These are phyloP conservation scores for Sarocladiaceae sp. DNA, from an alignment of 2,329 filamentous ascomycete species.

Conservation along the genomic window DNA sequence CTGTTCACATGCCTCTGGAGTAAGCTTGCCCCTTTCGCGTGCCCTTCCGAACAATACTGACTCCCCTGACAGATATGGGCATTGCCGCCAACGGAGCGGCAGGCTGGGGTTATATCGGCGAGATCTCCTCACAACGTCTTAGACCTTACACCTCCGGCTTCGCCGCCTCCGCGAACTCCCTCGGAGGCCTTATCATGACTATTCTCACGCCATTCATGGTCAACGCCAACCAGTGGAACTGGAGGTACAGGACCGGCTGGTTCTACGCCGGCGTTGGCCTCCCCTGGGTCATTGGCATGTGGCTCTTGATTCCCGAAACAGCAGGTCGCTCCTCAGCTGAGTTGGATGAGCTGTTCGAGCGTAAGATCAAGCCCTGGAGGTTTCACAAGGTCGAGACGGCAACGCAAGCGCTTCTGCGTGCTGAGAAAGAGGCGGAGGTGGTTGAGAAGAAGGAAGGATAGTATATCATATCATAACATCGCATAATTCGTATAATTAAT, in stretches of 20 bases:
- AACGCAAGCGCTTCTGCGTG: conserved; percentile 9
- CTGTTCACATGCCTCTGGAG: conserved; percentile 20
- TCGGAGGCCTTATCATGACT: conserved; percentile 12
- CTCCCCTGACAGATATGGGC: conserved; percentile 16
- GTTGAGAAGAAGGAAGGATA: background rate
- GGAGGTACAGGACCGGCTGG: conserved; percentile 18
- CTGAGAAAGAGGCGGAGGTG: background rate
- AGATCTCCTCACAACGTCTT: conserved; percentile 24
- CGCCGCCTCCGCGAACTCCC: background rate
- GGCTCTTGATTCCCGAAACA: conserved; percentile 7
- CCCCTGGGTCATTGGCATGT: conserved; percentile 8
- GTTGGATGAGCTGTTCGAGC: conserved; percentile 23
- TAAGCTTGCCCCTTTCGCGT: too few species aligned
- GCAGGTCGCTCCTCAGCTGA: conserved; percentile 18
- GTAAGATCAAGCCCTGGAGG: conserved; percentile 21
- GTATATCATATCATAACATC: background rate
- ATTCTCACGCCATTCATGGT: conserved; percentile 19
- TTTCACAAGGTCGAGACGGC: conserved; percentile 16
- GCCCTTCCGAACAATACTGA: too few species aligned
- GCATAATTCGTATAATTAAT: background rate
- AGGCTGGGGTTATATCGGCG: conserved; percentile 25
- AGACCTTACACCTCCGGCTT: conserved; percentile 19
- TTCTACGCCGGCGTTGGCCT: conserved; percentile 17
- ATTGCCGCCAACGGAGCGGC: conserved; percentile 21
- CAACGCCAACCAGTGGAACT: conserved; percentile 18